phyloP scores from a whole-genome alignment of 805 yeast species.

The Zygosaccharomyces bailii region DNA sequence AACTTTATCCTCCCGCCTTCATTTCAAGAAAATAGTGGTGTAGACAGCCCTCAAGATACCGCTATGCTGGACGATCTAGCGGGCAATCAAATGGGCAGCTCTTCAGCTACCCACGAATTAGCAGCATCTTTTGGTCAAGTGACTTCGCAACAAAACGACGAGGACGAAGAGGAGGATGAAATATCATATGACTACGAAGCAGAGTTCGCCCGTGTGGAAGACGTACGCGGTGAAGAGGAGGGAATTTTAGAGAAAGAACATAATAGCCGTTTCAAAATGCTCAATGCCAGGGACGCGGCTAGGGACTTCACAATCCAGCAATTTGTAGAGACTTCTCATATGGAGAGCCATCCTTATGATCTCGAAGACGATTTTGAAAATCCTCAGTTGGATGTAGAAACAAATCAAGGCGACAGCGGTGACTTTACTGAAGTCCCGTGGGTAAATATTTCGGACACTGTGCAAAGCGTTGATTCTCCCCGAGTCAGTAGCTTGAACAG shows the following conservation, averaged over 20 bases:
- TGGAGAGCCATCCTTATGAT: slow-evolving; percentile 22
- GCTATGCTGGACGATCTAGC: slow-evolving; percentile 1
- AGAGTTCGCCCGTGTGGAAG: slow-evolving; percentile 35
- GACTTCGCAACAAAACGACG: slow-evolving; percentile 7
- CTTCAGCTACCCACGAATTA: neutral
- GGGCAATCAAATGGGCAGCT: slow-evolving; percentile 1
- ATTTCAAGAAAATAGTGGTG: slow-evolving; percentile 32
- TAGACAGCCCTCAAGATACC: slow-evolving; percentile 3
- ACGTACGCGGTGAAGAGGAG: slow-evolving; percentile 26
- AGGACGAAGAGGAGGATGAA: slow-evolving; percentile 31
- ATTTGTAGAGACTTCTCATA: slow-evolving; percentile 25
- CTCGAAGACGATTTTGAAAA: slow-evolving; percentile 30
- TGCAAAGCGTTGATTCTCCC: slow-evolving; percentile 15
- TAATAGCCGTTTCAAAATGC: slow-evolving; percentile 7
- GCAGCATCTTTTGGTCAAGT: slow-evolving; percentile 2
- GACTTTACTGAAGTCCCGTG: slow-evolving; percentile 19
- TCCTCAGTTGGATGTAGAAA: slow-evolving; percentile 40
- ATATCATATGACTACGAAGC: slow-evolving; percentile 38
- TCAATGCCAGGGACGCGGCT: slow-evolving; percentile 8
- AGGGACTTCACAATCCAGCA: slow-evolving; percentile 23
- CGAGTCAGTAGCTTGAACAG: slow-evolving; percentile 18
- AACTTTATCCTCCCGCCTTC: slow-evolving; percentile 21
- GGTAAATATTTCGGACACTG: slow-evolving; percentile 19
- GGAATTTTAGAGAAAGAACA: slow-evolving; percentile 26
- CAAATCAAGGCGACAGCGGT: slow-evolving; percentile 28